These are phyloP conservation scores for Waltiozyma sp. DNA, from an alignment of 1,139 yeast species.

Conservation along the genomic window DNA sequence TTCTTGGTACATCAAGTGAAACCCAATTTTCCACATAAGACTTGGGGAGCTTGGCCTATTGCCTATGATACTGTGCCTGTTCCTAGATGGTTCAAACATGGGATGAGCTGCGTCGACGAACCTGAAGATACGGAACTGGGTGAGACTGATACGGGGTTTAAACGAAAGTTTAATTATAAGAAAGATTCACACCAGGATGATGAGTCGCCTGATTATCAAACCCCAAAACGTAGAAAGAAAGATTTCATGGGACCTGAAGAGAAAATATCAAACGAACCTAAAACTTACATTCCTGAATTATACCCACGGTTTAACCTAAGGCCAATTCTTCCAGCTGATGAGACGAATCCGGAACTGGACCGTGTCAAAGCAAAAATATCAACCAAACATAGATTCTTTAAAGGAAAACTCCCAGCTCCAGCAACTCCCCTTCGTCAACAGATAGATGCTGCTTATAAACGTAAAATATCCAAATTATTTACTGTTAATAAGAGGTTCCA, in stretches of 20 bases:
- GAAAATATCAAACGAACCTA: no score
- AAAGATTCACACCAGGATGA: background rate
- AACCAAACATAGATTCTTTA: background rate
- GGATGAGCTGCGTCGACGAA: background rate
- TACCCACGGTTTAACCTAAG: no score
- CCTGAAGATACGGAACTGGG: background rate
- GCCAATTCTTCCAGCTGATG: no score
- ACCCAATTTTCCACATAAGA: constrained; percentile 26
- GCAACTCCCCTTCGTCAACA: background rate
- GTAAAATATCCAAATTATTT: background rate
- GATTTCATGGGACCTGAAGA: no score
- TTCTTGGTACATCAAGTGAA: constrained; percentile 30
- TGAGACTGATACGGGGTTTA: background rate
- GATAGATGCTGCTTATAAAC: background rate
- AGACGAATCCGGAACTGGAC: no score
- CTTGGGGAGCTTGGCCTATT: constrained; percentile 29
- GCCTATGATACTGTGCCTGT: constrained; percentile 3
- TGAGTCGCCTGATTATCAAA: background rate
- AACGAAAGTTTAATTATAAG: background rate
- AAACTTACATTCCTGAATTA: no score
- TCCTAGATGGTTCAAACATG: constrained; percentile 1
- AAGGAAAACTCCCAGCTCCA: background rate
- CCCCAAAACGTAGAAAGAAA: background rate
- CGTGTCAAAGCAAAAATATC: background rate
- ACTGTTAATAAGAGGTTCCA: background rate